Conservation (phyloP, 2,329 filamentous ascomycete species). For the Fusarium bulbicola region DNA sequence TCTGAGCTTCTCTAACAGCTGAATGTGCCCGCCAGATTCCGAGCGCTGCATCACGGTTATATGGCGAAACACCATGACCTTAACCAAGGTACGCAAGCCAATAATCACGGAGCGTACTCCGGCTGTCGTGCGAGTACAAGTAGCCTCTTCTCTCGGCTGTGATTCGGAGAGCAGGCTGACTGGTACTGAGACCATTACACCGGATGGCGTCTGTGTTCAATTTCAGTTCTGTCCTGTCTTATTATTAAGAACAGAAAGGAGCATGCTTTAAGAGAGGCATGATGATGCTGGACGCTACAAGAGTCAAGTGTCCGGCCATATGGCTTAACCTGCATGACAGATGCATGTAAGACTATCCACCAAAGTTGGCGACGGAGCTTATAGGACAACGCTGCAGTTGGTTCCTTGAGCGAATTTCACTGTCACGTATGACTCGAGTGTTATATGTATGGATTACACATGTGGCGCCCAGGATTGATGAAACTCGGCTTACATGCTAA, state of each 20-base stretch:
- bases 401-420: neutral
- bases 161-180: conserved; percentile 31
- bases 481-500: conserved; percentile 20
- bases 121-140: conserved; percentile 36
- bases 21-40: conserved; percentile 7
- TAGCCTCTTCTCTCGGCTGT: conserved; percentile 33
- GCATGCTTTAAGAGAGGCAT: neutral
- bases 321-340: neutral
- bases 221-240: conserved; percentile 17
- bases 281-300: neutral
- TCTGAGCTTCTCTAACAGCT: conserved; percentile 15
- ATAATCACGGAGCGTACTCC: conserved; percentile 24
- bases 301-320: neutral
- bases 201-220: conserved; percentile 32
- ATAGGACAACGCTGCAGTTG: neutral
- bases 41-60: conserved; percentile 19
- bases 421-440: neutral
- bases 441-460: conserved; percentile 28
- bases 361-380: neutral
- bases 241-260: neutral
- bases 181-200: conserved; percentile 38
- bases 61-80: conserved; percentile 20
- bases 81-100: conserved; percentile 11
- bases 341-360: conserved; percentile 1
- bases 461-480: conserved; percentile 30